phyloP scores from a whole-genome alignment of 2,329 filamentous ascomycete species.

The Alternaria panax region DNA sequence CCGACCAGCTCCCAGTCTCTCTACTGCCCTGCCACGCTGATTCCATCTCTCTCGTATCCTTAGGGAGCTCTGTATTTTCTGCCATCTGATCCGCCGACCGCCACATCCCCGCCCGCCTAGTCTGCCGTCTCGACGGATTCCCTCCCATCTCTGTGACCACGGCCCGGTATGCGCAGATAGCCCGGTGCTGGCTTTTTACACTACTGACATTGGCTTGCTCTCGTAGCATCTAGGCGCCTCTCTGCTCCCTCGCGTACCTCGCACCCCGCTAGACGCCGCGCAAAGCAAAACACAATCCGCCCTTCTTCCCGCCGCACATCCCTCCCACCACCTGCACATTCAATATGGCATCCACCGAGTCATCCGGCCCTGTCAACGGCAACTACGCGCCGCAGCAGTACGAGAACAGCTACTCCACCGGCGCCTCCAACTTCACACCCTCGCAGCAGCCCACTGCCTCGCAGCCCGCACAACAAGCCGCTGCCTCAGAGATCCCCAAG shows the following conservation, averaged over 20 bases:
- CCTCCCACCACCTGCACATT: conserved; percentile 19
- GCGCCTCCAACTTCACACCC: conserved; percentile 36
- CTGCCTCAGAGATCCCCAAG: conserved; percentile 66
- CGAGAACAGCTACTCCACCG: conserved; percentile 48
- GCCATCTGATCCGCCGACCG: conserved; percentile 21
- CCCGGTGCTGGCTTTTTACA: not conserved
- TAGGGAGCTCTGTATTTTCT: conserved; percentile 22
- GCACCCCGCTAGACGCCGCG: conserved; percentile 11
- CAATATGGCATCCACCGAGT: conserved; percentile 48
- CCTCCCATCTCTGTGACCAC: conserved; percentile 19
- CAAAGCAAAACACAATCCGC: conserved; percentile 8
- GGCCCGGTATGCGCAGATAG: conserved; percentile 24
- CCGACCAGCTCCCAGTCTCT: conserved; percentile 9
- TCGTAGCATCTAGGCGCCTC: conserved; percentile 12
- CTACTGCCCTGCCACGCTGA: conserved; percentile 2
- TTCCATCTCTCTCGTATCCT: conserved; percentile 23
- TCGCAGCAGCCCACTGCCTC: conserved; percentile 37
- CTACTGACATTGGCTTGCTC: conserved; percentile 4
- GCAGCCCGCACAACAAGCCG: conserved; percentile 38
- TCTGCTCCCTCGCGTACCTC: conserved; percentile 12
- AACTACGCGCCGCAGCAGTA: conserved; percentile 56
- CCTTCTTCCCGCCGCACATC: conserved; percentile 13
- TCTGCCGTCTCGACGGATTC: conserved; percentile 13
- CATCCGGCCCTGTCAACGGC: conserved; percentile 56
- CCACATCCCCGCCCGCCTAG: conserved; percentile 13